phyloP scores from a whole-genome alignment of 257 asterid species.

The Nicotiana knightiana region DNA sequence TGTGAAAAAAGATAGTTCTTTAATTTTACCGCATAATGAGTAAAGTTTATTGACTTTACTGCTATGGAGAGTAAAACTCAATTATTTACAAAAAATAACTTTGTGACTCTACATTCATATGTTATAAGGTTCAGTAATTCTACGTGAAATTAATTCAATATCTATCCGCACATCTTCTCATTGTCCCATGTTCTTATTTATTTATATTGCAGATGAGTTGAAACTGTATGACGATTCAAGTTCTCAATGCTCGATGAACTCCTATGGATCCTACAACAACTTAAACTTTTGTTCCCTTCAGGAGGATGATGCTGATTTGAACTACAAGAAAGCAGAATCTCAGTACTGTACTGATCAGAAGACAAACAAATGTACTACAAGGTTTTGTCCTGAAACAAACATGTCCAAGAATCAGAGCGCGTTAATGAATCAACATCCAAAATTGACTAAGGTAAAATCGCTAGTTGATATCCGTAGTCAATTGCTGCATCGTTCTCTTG shows the following conservation, averaged over 20 bases:
- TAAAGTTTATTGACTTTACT: no score
- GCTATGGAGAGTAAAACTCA: no score
- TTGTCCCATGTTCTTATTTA: background rate
- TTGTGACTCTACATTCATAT: no score
- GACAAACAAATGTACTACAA: constrained; percentile 30
- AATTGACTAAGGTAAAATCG: constrained; percentile 40
- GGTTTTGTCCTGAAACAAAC: constrained; percentile 43
- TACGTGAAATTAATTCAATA: no score
- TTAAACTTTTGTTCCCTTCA: constrained; percentile 27
- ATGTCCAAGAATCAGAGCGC: constrained; percentile 11
- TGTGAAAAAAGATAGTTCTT: no score
- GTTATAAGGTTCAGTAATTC: no score
- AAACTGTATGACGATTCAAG: constrained; percentile 39
- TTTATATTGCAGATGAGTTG: constrained; percentile 33
- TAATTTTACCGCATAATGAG: no score
- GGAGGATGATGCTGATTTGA: constrained; percentile 18
- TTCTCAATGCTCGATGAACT: constrained; percentile 47
- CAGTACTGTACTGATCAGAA: constrained; percentile 4
- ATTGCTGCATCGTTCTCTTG: constrained; percentile 46
- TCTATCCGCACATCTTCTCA: background rate
- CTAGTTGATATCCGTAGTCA: constrained; percentile 62
- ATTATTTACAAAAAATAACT: no score
- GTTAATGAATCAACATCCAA: constrained; percentile 16
- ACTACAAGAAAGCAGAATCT: constrained; percentile 19
- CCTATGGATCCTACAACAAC: constrained; percentile 32